Evolutionary conservation across 2,329 filamentous ascomycete genomes (phyloP).

Genomic region (Hypoxylon sp.): DNA sequence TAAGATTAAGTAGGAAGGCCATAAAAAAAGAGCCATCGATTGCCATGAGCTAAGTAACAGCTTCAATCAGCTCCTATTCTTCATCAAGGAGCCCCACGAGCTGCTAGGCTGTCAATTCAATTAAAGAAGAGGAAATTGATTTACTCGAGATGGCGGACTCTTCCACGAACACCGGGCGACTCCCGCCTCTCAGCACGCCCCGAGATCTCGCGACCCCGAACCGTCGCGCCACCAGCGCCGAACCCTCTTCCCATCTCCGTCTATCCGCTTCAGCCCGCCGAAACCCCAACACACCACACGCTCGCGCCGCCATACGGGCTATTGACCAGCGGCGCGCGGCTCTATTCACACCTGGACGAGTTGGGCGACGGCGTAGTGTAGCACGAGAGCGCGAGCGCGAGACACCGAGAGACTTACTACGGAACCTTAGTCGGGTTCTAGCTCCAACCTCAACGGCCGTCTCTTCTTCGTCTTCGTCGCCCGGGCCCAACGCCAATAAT

Average conservation of each 20-base stretch:
- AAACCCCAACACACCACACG: conserved; percentile 70
- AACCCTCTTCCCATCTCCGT: conserved; percentile 59
- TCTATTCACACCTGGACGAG: conserved; percentile 72
- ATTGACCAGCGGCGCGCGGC: conserved; percentile 72
- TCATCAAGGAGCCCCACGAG: conserved; percentile 3
- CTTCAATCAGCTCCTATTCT: neutral
- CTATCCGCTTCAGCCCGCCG: conserved; percentile 64
- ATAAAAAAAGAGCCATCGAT: neutral
- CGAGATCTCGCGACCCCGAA: conserved; percentile 52
- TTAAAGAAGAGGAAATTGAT: neutral
- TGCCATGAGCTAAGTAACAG: conserved; percentile 22
- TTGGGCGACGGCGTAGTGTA: conserved; percentile 67
- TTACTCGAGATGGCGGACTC: conserved; percentile 32
- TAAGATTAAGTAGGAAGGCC: neutral
- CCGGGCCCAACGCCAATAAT: conserved; percentile 43
- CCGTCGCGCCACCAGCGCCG: conserved; percentile 54
- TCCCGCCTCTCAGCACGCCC: conserved; percentile 50
- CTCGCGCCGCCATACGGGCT: conserved; percentile 70
- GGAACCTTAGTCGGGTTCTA: conserved; percentile 68
- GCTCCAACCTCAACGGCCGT: conserved; percentile 65
- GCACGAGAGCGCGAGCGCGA: conserved; percentile 62
- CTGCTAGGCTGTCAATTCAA: conserved; percentile 1
- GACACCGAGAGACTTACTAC: conserved; percentile 56
- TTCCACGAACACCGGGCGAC: conserved; percentile 35
- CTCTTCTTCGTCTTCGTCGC: conserved; percentile 62